Conservation (phyloP, 305 asterid species). For the Fraxinus angustifolia region DNA sequence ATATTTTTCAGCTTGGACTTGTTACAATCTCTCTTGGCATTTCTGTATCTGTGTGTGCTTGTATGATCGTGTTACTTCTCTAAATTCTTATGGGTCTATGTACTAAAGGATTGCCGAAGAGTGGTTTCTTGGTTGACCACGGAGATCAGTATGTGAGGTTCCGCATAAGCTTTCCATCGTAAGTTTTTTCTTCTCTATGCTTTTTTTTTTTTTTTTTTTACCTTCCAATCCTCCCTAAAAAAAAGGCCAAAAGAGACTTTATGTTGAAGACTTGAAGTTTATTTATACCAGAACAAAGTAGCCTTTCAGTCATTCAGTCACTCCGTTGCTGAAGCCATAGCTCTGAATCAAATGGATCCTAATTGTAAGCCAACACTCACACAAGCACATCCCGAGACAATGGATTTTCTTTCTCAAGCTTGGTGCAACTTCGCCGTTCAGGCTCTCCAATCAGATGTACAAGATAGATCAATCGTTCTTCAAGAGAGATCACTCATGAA, state of each 20-base stretch:
- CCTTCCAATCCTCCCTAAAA: neutral
- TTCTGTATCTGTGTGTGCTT: neutral
- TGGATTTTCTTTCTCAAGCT: constrained; percentile 76
- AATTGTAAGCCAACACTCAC: constrained; percentile 55
- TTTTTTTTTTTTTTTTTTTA: neutral
- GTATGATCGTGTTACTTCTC: neutral
- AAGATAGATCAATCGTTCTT: constrained; percentile 49
- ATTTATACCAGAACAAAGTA: constrained; percentile 13
- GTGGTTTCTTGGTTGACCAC: constrained; percentile 59
- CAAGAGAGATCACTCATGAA: constrained; percentile 40
- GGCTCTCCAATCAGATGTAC: constrained; percentile 54
- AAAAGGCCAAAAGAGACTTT: neutral
- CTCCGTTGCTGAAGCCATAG: constrained; percentile 25
- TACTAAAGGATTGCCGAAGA: constrained; percentile 69
- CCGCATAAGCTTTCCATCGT: constrained; percentile 77
- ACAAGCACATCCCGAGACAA: constrained; percentile 89
- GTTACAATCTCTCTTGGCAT: neutral
- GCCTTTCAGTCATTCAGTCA: constrained; percentile 19
- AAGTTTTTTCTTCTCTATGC: constrained; percentile 32
- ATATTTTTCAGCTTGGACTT: constrained; percentile 4
- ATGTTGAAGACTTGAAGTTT: neutral
- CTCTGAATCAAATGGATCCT: constrained; percentile 48
- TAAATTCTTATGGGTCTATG: constrained; percentile 28
- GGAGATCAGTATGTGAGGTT: constrained; percentile 87
- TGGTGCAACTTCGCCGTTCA: constrained; percentile 91